Evolutionary conservation across 1,139 yeast genomes (phyloP).

Genomic region (Scheffersomyces insectosa): DNA sequence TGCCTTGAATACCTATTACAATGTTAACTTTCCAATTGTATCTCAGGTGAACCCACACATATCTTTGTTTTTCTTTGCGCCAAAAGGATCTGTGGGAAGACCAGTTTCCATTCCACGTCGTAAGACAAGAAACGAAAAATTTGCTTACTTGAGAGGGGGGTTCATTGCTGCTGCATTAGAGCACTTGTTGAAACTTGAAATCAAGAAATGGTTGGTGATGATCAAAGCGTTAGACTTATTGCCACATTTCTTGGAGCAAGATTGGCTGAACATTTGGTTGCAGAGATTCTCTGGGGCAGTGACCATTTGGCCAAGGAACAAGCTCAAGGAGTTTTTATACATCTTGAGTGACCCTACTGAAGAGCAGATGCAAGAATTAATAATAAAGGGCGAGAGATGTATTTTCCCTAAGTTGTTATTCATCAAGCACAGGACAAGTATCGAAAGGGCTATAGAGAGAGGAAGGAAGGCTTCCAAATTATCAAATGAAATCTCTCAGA

Average conservation of each 20-base stretch:
- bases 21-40: constrained; percentile 73
- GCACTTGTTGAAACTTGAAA: constrained; percentile 68
- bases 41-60: constrained; percentile 86
- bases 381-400: constrained; percentile 63
- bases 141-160: constrained; percentile 67
- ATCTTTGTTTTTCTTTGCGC: constrained; percentile 72
- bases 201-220: constrained; percentile 72
- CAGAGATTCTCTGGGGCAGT: constrained; percentile 76
- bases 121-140: constrained; percentile 38
- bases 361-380: constrained; percentile 54
- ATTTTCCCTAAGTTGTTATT: constrained; percentile 68
- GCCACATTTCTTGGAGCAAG: constrained; percentile 72
- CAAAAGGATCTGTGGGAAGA: constrained; percentile 78
- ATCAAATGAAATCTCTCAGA: constrained; percentile 9
- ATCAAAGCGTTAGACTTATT: constrained; percentile 64
- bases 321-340: constrained; percentile 58
- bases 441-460: constrained; percentile 63
- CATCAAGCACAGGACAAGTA: constrained; percentile 59
- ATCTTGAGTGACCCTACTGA: constrained; percentile 70
- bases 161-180: constrained; percentile 73
- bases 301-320: constrained; percentile 73
- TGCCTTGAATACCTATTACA: constrained; percentile 71
- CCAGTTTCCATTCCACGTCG: constrained; percentile 64
- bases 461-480: constrained; percentile 37
- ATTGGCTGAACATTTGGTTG: constrained; percentile 77